Evolutionary conservation across 441 rosid species (phyloP), one percentile per base, ranked within the genome.

Genomic region (Erysimum pusillum): DNA sequence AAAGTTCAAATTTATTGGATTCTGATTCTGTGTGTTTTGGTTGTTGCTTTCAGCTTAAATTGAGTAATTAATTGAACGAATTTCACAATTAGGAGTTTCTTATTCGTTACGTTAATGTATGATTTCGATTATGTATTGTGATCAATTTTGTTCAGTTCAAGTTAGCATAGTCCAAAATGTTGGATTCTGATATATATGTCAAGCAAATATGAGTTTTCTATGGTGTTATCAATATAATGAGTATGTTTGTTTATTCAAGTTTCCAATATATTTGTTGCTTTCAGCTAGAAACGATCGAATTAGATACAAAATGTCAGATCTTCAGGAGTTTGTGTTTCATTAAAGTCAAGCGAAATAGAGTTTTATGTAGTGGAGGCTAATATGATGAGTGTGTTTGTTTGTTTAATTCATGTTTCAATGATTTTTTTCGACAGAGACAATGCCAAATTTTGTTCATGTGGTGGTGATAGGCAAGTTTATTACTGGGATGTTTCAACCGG

Each of bases 401-500:
- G 18, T 25, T 44, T 12, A 20, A 20, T 15, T 46, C 28, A 51
- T 41, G 31, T 17, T 32, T 71, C 13, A 36, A 39, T 76, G 41
- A 17, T 34, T 2, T 9, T 6, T 11, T 2, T 9, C 45, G n/a
- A 31, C 73, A 93, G 98, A 74, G 97, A 96, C 62, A 96, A 96
- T 74, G 89, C 97, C 2, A 96, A 89, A 77, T 79, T 96, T 66
- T 78, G 90, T 64, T 96, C 99, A 48, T 96, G 98, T 51, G 98
- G 98, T 9, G 99, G 98, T 56, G 99, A 96, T 79, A 83, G 98
- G 4, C 97, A 93, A 80, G 73, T 96, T 7, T 96, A 89, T 79
- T 96, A 90, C 57, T 96, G 99, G 99, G 99, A 96, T 83, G 99
- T 96, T 3, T 79, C 98, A 7, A 87, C 92, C 0, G 99, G 97